These are phyloP conservation scores for Ceratobasidium sp. DNA, from an alignment of 1,284 basidiomycete species.

Conservation along the genomic window DNA sequence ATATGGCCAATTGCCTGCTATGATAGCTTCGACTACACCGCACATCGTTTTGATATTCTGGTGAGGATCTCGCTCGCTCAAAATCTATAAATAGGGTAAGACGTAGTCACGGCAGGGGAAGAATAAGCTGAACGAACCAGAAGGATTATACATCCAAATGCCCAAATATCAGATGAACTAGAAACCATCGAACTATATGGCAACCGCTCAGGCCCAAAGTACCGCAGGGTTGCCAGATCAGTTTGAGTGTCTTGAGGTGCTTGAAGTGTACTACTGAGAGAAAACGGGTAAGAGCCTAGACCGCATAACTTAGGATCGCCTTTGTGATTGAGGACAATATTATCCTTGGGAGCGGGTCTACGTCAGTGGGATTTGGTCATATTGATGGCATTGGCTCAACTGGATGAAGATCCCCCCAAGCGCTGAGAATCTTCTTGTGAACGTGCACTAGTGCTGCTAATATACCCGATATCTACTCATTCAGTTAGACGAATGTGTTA, in stretches of 20 bases:
- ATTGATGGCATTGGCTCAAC: not conserved
- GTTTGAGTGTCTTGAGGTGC: slow-evolving; percentile 4
- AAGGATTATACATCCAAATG: slow-evolving; percentile 19
- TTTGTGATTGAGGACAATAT: slow-evolving; percentile 9
- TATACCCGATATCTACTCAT: not conserved
- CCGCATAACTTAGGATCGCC: slow-evolving; percentile 18
- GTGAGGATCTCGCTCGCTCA: not conserved
- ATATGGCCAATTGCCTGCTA: slow-evolving; percentile 1
- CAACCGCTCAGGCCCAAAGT: slow-evolving; percentile 17
- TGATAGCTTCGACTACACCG: not conserved
- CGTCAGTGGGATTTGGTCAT: too few species aligned
- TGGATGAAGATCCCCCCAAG: slow-evolving; percentile 14
- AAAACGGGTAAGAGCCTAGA: not conserved
- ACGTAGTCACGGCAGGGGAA: not conserved
- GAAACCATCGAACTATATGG: not conserved
- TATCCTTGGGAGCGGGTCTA: not conserved
- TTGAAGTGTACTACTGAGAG: too few species aligned
- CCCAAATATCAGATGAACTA: slow-evolving; percentile 7
- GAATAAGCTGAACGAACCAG: not conserved
- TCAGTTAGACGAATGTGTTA: too few species aligned
- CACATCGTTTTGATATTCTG: not conserved
- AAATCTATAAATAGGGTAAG: not conserved
- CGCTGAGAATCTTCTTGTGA: not conserved
- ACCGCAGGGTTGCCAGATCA: not conserved
- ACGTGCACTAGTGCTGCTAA: slow-evolving; percentile 12